A percentile compares a stretch with the other conserved stretches of the same genome.
These are phyloP conservation scores for Endoconidiophora polonica DNA, from an alignment of 2,329 filamentous ascomycete genomes.

Conservation along the genomic window DNA sequence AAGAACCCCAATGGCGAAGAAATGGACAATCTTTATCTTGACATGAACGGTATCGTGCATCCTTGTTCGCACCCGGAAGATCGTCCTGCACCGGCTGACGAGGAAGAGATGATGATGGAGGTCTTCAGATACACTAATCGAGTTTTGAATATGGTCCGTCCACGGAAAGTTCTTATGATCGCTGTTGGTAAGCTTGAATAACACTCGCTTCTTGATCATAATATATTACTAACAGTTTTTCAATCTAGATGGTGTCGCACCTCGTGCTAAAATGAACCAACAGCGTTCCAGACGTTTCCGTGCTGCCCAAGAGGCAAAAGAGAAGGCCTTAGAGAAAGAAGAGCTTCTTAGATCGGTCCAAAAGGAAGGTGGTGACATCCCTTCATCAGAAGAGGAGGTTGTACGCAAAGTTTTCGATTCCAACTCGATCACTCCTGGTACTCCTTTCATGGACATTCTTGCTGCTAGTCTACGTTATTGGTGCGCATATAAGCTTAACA, in stretches of 20 bases:
- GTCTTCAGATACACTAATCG: constrained; percentile 98
- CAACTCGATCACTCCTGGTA: constrained; percentile 80
- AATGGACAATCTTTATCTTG: constrained; percentile 92
- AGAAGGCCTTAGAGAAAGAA: constrained; percentile 82
- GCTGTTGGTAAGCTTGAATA: constrained; percentile 55
- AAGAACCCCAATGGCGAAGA: constrained; percentile 96
- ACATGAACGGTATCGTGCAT: constrained; percentile 99
- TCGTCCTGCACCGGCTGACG: constrained; percentile 72
- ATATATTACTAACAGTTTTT: constrained; percentile 13
- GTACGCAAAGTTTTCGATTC: constrained; percentile 87
- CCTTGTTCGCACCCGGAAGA: constrained; percentile 97
- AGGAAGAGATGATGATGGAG: constrained; percentile 99
- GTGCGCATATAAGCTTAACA: constrained; percentile 95
- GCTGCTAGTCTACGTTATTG: constrained; percentile 84
- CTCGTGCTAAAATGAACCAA: constrained; percentile 98
- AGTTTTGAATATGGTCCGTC: constrained; percentile 96
- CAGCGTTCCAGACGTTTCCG: constrained; percentile 92
- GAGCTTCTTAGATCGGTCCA: constrained; percentile 74
- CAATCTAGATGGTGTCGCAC: constrained; percentile 71
- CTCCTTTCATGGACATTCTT: constrained; percentile 95
- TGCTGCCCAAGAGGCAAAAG: constrained; percentile 80
- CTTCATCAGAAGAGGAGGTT: constrained; percentile 27
- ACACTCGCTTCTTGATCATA: constrained; percentile 14
- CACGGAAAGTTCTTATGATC: constrained; percentile 90
- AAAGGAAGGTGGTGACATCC: constrained; percentile 48